Percentiles rank a stretch among this genome's conserved stretches.
These are phyloP conservation scores for Mallotus japonicus DNA, from an alignment of 441 rosid genomes.

Conservation along the genomic window DNA sequence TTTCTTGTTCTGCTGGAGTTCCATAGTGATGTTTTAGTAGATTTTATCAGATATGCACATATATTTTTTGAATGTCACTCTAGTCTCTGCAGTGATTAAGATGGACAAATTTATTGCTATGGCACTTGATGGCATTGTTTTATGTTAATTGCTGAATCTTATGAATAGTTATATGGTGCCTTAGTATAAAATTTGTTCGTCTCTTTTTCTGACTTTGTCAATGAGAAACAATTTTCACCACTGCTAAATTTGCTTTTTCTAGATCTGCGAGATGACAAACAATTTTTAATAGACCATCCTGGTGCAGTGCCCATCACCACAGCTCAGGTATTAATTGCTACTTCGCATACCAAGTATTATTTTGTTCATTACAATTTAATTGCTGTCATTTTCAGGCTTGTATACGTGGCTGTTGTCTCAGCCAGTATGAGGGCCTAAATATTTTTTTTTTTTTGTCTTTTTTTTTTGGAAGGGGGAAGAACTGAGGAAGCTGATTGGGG, in stretches of 20 bases:
- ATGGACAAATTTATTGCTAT: not conserved
- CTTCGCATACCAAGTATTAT: constrained; percentile 11
- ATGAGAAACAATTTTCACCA: constrained; percentile 9
- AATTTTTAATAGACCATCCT: constrained; percentile 70
- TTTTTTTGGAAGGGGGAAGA: constrained; percentile 65
- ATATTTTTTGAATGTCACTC: not conserved
- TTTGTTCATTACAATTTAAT: not conserved
- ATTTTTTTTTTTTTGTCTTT: not conserved
- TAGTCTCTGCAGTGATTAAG: not conserved
- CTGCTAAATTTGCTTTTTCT: constrained; percentile 25
- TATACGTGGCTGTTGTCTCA: not conserved
- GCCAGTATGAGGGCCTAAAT: not conserved
- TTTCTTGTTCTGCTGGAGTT: constrained; percentile 4
- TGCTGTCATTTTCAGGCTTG: not conserved
- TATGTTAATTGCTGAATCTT: not conserved
- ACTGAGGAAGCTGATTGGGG: constrained; percentile 71
- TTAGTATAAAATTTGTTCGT: not conserved
- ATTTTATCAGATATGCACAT: not conserved
- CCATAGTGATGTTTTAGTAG: not conserved
- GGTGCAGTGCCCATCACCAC: constrained; percentile 83
- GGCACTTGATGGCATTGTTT: not conserved
- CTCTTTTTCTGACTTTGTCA: not conserved
- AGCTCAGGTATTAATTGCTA: constrained; percentile 52
- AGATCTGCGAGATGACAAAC: constrained; percentile 94
- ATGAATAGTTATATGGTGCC: not conserved